Conservation (phyloP, 768 basidiomycete species). For the Suillus ampliporus region DNA sequence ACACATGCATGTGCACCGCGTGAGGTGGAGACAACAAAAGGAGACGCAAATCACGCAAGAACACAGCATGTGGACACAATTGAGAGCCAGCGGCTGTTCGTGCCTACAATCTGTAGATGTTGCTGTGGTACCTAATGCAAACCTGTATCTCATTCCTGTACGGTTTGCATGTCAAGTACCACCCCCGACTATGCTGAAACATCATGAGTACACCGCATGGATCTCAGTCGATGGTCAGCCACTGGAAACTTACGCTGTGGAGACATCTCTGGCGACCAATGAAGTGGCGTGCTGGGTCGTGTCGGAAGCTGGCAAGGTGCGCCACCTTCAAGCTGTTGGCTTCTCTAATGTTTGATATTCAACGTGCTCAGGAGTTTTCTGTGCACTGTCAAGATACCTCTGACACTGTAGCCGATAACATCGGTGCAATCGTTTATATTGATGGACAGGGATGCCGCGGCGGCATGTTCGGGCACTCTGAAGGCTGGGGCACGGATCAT, state of each 20-base stretch:
- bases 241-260: not conserved
- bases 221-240: not conserved
- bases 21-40: no score
- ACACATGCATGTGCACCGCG: no score
- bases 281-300: conserved; percentile 6
- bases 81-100: no score
- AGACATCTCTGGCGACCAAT: not conserved
- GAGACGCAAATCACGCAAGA: no score
- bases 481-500: not conserved
- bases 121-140: no score
- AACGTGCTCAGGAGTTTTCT: conserved; percentile 28
- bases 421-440: conserved; percentile 11
- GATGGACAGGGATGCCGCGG: conserved; percentile 26
- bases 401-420: not conserved
- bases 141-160: no score
- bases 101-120: no score
- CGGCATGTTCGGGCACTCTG: conserved; percentile 15
- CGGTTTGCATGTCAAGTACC: no score
- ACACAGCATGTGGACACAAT: no score
- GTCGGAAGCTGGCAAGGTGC: conserved; percentile 10
- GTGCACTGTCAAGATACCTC: conserved; percentile 17
- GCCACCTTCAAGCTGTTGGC: not conserved
- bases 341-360: not conserved
- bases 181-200: conserved; percentile 1
- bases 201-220: not conserved